Evolutionary conservation across 208 protist species (phyloP).

Genomic region (Leishmania gerbilli): DNA sequence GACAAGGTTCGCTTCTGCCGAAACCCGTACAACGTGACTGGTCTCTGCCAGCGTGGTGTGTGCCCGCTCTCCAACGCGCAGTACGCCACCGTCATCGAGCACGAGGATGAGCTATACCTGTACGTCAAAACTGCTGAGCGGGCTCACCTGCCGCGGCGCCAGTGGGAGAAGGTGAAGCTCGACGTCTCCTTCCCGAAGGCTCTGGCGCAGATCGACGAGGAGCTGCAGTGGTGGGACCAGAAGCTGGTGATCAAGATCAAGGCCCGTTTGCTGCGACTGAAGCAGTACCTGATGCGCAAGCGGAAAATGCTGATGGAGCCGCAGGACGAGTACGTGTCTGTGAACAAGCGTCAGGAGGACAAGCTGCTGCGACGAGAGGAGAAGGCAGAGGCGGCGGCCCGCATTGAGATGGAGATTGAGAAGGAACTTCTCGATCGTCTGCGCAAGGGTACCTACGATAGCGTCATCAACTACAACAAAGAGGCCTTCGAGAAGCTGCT

Average conservation of each 20-base stretch:
- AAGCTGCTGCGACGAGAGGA: constrained; percentile 94
- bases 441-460: constrained; percentile 92
- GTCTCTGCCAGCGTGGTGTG: constrained; percentile 96
- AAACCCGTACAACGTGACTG: constrained; percentile 98
- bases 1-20: constrained; percentile 98
- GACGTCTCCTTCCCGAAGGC: constrained; percentile 95
- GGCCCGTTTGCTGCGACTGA: constrained; percentile 97
- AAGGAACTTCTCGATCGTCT: constrained; percentile 98
- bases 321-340: constrained; percentile 94
- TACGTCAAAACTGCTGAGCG: constrained; percentile 99
- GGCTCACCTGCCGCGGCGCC: constrained; percentile 96
- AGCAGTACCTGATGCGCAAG: constrained; percentile 98
- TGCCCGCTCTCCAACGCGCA: constrained; percentile 99
- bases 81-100: constrained; percentile 98
- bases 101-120: constrained; percentile 97
- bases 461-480: constrained; percentile 91
- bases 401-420: constrained; percentile 97
- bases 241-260: constrained; percentile 97
- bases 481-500: constrained; percentile 88
- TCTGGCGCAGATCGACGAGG: constrained; percentile 95
- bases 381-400: constrained; percentile 97
- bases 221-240: constrained; percentile 97
- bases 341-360: constrained; percentile 98
- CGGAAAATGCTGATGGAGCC: constrained; percentile 95
- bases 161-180: constrained; percentile 99